Percentiles rank a stretch among this genome's conserved stretches.
phyloP scores from a whole-genome alignment of 2,329 filamentous ascomycete species.

The Onygenales sp. region DNA sequence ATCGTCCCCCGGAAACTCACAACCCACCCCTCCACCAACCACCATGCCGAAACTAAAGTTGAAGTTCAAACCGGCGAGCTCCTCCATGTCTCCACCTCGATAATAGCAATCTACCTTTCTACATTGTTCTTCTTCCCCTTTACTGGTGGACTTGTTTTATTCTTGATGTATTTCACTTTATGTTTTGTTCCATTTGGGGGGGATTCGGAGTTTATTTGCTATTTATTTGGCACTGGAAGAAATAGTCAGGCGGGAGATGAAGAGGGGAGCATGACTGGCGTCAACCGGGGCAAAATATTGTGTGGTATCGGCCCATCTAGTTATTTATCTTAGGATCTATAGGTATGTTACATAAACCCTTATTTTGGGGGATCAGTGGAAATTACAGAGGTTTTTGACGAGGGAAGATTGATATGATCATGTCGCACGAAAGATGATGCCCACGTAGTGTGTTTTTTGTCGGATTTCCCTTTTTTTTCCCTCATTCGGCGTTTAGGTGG shows the following conservation, averaged over 20 bases:
- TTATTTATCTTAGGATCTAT: too few relatives aligned
- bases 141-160: background rate
- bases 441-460: too few relatives aligned
- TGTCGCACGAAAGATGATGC: too few relatives aligned
- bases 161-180: background rate
- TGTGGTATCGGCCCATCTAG: too few relatives aligned
- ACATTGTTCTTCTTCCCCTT: background rate
- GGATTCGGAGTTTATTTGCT: background rate
- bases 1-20: constrained; percentile 17
- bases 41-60: constrained; percentile 30
- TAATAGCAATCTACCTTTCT: background rate
- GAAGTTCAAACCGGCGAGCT: constrained; percentile 25
- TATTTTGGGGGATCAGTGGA: too few relatives aligned
- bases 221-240: background rate
- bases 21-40: constrained; percentile 12
- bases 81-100: background rate
- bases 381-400: too few relatives aligned
- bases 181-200: background rate
- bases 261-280: background rate
- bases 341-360: too few relatives aligned
- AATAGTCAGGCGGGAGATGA: background rate
- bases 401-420: too few relatives aligned
- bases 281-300: too few relatives aligned
- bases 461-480: too few relatives aligned
- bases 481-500: too few relatives aligned